Evolutionary conservation across 768 basidiomycete species (phyloP), one percentile per base, ranked within the genome.

Genomic region (Ramaria sp.): DNA sequence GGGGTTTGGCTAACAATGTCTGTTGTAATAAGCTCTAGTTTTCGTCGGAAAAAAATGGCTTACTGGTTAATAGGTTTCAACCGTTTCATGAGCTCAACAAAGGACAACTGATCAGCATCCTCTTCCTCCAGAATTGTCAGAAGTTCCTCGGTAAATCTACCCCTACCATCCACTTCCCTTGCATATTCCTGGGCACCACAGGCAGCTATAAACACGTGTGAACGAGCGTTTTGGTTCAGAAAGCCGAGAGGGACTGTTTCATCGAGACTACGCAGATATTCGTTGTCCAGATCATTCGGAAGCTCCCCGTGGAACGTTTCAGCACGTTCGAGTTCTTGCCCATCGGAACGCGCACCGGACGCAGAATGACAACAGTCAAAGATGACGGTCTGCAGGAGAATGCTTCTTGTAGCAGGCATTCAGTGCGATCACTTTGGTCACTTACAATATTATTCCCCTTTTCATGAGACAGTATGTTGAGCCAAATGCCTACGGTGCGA

Each of bases 401-500:
- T 22, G 46, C 10, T 56, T 57, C 31, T 31, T 50, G 10, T 30
- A 27, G 7, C 19, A 38, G 17, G 22, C 13, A 37, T 2, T 10
- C 9, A n/a, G n/a, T n/a, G n/a, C n/a, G 27, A 27, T 27, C 27
- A 3, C 13, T 3, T 37, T 37, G 39, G 4, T 1, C 49, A 59
- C 75, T 38, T 45, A 73, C 76, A n/a, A 77, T 75, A 54, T 76
- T 77, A 60, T 73, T 68, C 6, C 76, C 76, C 54, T 70, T 72
- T 20, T 43, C 52, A 27, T 63, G 65, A 9, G 76, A 70, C 0
- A 78, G 61, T 15, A 67, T 65, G 51, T 70, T 69, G 17, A 78
- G 62, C 58, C 74, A 61, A 0, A 62, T 61, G 17, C 69, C 70
- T 1, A 78, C 65, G 3, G 75, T 75, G 34, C 73, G 69, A 63